Evolutionary conservation across 108 stramenopile species (phyloP).

Genomic region (Parietichytrium sp.): DNA sequence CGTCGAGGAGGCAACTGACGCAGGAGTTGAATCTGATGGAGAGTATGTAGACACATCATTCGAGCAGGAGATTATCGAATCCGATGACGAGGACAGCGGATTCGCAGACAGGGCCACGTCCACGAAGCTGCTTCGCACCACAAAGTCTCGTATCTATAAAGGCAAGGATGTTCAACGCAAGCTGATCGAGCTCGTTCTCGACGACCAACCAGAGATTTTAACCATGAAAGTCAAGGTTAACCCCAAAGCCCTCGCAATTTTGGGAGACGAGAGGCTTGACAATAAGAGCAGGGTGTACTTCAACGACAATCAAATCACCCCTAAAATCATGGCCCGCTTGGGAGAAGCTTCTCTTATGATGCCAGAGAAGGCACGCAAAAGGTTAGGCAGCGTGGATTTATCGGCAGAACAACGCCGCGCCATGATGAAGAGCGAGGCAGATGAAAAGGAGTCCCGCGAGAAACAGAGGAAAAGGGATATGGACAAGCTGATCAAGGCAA

Average conservation of each 20-base stretch:
- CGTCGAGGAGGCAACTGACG: background rate
- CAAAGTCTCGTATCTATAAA: background rate
- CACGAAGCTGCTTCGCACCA: background rate
- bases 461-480: background rate
- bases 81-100: background rate
- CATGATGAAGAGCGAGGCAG: constrained; percentile 32
- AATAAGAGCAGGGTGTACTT: background rate
- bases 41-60: too few relatives aligned
- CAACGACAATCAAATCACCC: background rate
- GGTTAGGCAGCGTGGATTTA: background rate
- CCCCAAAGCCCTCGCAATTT: constrained; percentile 1
- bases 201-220: background rate
- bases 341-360: constrained; percentile 1
- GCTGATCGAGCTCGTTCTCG: constrained; percentile 14
- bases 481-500: background rate
- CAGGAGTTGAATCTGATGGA: too few relatives aligned
- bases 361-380: constrained; percentile 7
- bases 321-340: background rate
- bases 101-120: background rate
- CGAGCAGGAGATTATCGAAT: background rate
- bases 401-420: background rate
- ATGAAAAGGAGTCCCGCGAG: constrained; percentile 28
- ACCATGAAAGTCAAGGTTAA: constrained; percentile 33
- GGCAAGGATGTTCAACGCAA: constrained; percentile 15
- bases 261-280: constrained; percentile 15